phyloP scores from a whole-genome alignment of 164 flowering plant genomes.

The Vitis riparia region DNA sequence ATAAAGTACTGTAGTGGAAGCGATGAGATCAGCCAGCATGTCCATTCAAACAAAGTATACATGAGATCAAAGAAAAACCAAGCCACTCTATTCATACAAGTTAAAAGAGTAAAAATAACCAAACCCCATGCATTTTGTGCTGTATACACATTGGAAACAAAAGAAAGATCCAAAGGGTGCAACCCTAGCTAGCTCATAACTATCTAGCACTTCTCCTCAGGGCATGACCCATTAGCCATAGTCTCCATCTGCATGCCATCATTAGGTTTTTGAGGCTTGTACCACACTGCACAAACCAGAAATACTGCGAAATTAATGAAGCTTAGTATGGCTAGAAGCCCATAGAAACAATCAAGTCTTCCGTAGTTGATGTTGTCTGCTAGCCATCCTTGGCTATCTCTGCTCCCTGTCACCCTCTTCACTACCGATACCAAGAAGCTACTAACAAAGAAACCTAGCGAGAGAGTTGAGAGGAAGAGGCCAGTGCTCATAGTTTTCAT shows the following conservation, averaged over 20 bases:
- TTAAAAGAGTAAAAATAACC: not conserved
- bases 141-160: too few relatives aligned
- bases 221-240: conserved; percentile 13
- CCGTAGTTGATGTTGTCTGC: conserved; percentile 74
- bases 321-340: conserved; percentile 59
- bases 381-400: conserved; percentile 61
- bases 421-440: conserved; percentile 78
- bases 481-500: conserved; percentile 99
- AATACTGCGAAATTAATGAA: conserved; percentile 54
- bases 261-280: conserved; percentile 36
- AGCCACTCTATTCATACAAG: not conserved
- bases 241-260: conserved; percentile 30
- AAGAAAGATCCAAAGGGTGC: too few relatives aligned
- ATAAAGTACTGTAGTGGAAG: too few relatives aligned
- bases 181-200: not conserved
- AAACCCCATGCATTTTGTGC: not conserved
- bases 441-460: conserved; percentile 91
- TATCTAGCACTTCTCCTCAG: conserved; percentile 29
- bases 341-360: conserved; percentile 71
- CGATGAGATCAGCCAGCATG: too few relatives aligned
- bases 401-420: conserved; percentile 49
- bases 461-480: conserved; percentile 82
- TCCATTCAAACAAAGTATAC: too few relatives aligned
- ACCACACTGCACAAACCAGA: conserved; percentile 66
- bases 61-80: not conserved